A percentile compares a stretch with the other conserved stretches of the same genome.
Conservation (phyloP, 306 rosid genomes). For the Canavalia ensiformis region DNA sequence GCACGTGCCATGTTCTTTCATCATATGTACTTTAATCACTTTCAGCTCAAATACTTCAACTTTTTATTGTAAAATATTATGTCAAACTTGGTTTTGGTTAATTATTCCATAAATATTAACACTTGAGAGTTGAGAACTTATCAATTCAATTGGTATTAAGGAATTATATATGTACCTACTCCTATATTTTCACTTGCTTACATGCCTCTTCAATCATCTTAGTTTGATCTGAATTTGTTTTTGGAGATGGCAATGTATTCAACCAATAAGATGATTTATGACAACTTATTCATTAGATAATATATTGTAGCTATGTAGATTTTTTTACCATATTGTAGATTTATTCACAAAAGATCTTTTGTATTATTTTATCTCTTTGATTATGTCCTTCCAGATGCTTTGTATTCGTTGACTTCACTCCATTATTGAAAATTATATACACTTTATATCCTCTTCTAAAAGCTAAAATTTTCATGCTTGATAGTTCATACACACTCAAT, state of each 20-base stretch:
- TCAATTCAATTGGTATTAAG: not conserved
- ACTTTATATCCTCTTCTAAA: not conserved
- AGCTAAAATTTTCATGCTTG: constrained; percentile 15
- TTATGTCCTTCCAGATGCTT: not conserved
- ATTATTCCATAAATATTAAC: not conserved
- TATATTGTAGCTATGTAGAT: not conserved
- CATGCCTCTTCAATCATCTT: not conserved
- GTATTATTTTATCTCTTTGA: not conserved
- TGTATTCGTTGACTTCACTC: not conserved
- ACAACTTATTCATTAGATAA: constrained; percentile 3
- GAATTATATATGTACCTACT: not conserved
- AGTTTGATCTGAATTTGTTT: not conserved
- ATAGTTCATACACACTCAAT: not conserved
- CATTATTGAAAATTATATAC: not conserved
- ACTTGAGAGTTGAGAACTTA: not conserved
- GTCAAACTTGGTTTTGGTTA: constrained; percentile 25
- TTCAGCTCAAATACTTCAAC: not conserved
- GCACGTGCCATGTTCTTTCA: not conserved
- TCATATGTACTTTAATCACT: constrained; percentile 24
- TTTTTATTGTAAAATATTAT: constrained; percentile 16
- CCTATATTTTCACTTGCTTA: not conserved
- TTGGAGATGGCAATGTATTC: not conserved
- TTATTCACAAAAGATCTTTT: not conserved
- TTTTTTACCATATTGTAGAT: not conserved
- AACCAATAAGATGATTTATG: not conserved